Evolutionary conservation across 139 green algal genomes (phyloP), one percentile per base, ranked within the genome.

Genomic region (Eudorina sp.): DNA sequence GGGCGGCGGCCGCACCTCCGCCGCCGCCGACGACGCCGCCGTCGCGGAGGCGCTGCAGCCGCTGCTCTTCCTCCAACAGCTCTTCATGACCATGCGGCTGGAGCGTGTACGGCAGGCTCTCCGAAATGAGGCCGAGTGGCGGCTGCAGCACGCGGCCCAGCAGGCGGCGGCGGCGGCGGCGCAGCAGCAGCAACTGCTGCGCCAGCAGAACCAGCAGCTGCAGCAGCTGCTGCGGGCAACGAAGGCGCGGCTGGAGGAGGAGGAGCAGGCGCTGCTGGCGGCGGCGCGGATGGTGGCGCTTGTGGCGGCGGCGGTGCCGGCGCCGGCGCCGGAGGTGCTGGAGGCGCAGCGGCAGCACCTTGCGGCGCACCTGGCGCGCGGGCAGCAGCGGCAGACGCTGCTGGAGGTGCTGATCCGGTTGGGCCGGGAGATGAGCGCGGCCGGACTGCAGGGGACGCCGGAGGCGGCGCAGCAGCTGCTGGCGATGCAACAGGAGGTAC

Each of bases 61-160:
- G n/a, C 53, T 83, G 51, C 14, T 70, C 16, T 83, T 68, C 51
- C 75, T 83, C 0, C 75, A 83, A 16, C n/a, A 83, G 75, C 48
- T 83, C 18, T 83, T 83, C 23, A 51, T 43, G 75, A 36, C 23
- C 23, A 48, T 70, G 75, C 31, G 38, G 27, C 45, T 69, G 46
- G 8, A 55, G 31, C 36, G 4, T 11, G 75, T 83, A 8, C 48
- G 23, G 41, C 34, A 83, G 31, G 29, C 51, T 14, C 48, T 83
- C 31, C 0, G 19, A 14, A 21, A 6, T 29, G 75, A 83, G 36
- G 75, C 75, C 6, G 75, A 83, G 46, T 70, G 75, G 51, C 75
- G 75, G 51, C 18, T 1, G 75, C 75, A 69, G 31, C 75, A 83
- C 0, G 27, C 48, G 34, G 16, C 64, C 3, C 43, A 46, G 66